Percentiles rank a stretch among this genome's conserved stretches.
Evolutionary conservation across 2,329 filamentous ascomycete genomes (phyloP).

Genomic region (Aureobasidium zeae): DNA sequence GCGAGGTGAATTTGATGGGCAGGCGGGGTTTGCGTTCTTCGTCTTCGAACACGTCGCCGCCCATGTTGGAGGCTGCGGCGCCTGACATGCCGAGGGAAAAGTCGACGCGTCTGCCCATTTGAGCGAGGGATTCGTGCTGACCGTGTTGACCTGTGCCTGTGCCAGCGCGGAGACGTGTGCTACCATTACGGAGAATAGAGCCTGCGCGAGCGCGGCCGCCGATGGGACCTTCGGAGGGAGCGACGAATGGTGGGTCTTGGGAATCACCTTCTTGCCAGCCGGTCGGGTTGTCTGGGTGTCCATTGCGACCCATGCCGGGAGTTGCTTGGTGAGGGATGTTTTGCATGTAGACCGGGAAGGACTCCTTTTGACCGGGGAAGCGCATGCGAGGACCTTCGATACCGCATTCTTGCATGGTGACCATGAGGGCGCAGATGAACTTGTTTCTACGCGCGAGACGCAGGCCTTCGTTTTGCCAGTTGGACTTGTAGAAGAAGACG

Average conservation of each 20-base stretch:
- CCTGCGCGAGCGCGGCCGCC: constrained; percentile 16
- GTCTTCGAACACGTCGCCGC: constrained; percentile 57
- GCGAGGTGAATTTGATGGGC: constrained; percentile 30
- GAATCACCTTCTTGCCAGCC: constrained; percentile 28
- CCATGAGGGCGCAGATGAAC: constrained; percentile 86
- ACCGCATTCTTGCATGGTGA: constrained; percentile 70
- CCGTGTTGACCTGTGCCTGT: constrained; percentile 7
- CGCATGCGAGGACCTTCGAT: constrained; percentile 76
- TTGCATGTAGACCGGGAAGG: constrained; percentile 57
- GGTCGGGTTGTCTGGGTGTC: constrained; percentile 37
- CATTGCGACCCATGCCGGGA: constrained; percentile 34
- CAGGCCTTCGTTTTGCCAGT: constrained; percentile 89
- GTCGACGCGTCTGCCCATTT: constrained; percentile 55
- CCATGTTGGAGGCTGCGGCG: constrained; percentile 48
- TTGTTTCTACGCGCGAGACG: constrained; percentile 87
- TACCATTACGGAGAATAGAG: constrained; percentile 13
- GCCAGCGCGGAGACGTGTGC: too few relatives aligned
- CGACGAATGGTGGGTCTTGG: constrained; percentile 37
- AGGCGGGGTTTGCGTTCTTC: constrained; percentile 33
- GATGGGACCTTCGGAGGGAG: constrained; percentile 23
- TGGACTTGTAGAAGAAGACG: constrained; percentile 95
- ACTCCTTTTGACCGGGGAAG: constrained; percentile 57
- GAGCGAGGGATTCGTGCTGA: constrained; percentile 43
- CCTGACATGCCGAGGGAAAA: constrained; percentile 60
- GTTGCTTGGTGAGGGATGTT: constrained; percentile 40